phyloP scores from a whole-genome alignment of 2,329 filamentous ascomycete species.

The Orbilia blumenaviensis region DNA sequence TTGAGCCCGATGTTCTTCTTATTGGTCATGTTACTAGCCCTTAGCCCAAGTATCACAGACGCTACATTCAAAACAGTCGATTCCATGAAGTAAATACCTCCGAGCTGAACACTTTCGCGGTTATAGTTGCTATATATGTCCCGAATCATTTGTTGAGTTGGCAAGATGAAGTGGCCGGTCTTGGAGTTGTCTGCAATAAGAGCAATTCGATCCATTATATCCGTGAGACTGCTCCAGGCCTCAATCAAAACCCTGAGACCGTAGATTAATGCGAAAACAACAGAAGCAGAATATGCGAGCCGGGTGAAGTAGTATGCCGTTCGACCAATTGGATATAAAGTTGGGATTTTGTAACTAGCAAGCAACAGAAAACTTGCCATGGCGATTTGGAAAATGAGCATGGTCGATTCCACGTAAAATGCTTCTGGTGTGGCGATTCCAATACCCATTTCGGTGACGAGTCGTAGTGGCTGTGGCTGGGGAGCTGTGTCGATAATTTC shows the following conservation, averaged over 20 bases:
- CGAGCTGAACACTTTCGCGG: not conserved
- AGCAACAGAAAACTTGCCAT: not conserved
- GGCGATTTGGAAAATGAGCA: not conserved
- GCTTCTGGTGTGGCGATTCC: not conserved
- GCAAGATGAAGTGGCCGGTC: not conserved
- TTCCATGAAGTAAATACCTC: not conserved
- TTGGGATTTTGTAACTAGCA: not conserved
- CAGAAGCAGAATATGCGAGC: not conserved
- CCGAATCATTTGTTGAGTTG: not conserved
- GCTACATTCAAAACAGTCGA: not conserved
- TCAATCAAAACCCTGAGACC: not conserved
- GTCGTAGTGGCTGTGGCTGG: not conserved
- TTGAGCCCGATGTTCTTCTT: not conserved
- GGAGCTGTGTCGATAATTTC: too few relatives aligned
- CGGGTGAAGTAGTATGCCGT: not conserved
- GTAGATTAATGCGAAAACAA: not conserved
- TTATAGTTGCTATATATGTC: not conserved
- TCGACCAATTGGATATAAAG: not conserved
- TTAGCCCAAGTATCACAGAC: not conserved
- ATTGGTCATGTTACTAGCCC: too few relatives aligned
- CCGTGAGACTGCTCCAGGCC: not conserved
- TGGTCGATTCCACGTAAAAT: not conserved
- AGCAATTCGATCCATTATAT: not conserved
- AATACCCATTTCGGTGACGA: not conserved
- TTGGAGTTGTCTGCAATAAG: not conserved